Conservation (phyloP, 176 grass and related monocot genomes). For the Triticum urartu region DNA sequence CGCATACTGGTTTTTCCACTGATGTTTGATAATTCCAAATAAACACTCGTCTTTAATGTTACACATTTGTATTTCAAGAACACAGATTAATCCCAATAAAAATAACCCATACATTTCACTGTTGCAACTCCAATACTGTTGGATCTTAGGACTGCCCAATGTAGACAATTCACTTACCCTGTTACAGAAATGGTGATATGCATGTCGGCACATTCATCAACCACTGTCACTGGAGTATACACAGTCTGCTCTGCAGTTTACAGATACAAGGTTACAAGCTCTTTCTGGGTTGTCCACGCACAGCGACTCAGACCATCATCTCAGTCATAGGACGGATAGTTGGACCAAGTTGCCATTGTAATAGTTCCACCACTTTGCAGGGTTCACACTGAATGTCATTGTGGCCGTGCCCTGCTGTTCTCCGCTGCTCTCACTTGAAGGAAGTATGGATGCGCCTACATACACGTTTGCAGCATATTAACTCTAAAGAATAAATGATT, state of each 20-base stretch:
- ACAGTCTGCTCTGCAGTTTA: not conserved
- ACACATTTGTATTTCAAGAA: not conserved
- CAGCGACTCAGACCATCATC: not conserved
- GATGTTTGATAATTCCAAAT: not conserved
- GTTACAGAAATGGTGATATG: slow-evolving; percentile 13
- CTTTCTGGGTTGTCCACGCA: not conserved
- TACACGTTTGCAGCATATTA: slow-evolving; percentile 10
- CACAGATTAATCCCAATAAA: not conserved
- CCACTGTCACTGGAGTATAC: not conserved
- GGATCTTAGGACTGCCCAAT: not conserved
- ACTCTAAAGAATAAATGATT: not conserved
- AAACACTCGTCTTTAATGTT: not conserved
- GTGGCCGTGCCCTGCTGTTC: slow-evolving; percentile 56
- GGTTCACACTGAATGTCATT: slow-evolving; percentile 27
- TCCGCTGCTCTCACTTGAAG: slow-evolving; percentile 86
- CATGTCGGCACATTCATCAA: not conserved
- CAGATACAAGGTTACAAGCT: not conserved
- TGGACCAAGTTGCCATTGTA: not conserved
- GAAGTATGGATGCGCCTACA: slow-evolving; percentile 87
- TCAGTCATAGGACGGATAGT: not conserved
- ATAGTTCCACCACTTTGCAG: not conserved
- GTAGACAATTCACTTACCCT: not conserved
- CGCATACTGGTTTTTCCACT: too few species aligned
- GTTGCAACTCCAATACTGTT: not conserved
- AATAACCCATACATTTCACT: not conserved